These are phyloP conservation scores for Somion occarium DNA, from an alignment of 1,284 basidiomycete species.

Conservation along the genomic window DNA sequence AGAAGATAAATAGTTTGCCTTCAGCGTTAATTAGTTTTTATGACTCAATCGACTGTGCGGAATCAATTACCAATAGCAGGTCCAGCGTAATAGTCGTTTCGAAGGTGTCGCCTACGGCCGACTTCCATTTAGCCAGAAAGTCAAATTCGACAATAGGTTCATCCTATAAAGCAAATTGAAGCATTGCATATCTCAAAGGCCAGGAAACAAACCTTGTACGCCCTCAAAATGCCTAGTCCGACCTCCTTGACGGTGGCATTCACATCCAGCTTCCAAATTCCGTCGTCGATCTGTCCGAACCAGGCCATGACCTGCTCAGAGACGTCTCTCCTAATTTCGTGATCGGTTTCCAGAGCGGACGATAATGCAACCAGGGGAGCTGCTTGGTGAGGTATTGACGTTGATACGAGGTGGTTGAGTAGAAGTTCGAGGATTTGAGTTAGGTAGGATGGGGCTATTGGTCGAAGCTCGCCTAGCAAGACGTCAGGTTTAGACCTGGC, in stretches of 20 bases:
- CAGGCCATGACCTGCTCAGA: conserved; percentile 69
- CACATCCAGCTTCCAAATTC: conserved; percentile 62
- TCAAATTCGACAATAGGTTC: conserved; percentile 49
- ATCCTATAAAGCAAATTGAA: conserved; percentile 33
- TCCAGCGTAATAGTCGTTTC: conserved; percentile 49
- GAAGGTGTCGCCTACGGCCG: conserved; percentile 72
- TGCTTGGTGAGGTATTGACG: conserved; percentile 43
- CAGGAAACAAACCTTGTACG: conserved; percentile 46
- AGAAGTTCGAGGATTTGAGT: conserved; percentile 67
- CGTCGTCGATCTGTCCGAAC: conserved; percentile 64
- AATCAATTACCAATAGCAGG: conserved; percentile 66
- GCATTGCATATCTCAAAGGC: neutral
- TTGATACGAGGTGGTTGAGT: conserved; percentile 63
- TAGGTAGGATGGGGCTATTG: conserved; percentile 64
- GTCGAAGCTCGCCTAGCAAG: conserved; percentile 56
- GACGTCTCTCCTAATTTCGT: conserved; percentile 63
- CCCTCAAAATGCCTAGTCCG: conserved; percentile 66
- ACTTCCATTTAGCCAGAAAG: conserved; percentile 66
- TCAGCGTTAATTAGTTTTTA: too few relatives aligned
- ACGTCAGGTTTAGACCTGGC: neutral
- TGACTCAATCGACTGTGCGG: too few relatives aligned
- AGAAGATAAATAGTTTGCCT: too few relatives aligned
- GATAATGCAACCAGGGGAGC: conserved; percentile 51
- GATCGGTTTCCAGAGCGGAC: conserved; percentile 60
- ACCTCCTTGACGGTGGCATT: conserved; percentile 57